Conservation (phyloP, 2,329 filamentous ascomycete genomes). For the Fusarium sp. region DNA sequence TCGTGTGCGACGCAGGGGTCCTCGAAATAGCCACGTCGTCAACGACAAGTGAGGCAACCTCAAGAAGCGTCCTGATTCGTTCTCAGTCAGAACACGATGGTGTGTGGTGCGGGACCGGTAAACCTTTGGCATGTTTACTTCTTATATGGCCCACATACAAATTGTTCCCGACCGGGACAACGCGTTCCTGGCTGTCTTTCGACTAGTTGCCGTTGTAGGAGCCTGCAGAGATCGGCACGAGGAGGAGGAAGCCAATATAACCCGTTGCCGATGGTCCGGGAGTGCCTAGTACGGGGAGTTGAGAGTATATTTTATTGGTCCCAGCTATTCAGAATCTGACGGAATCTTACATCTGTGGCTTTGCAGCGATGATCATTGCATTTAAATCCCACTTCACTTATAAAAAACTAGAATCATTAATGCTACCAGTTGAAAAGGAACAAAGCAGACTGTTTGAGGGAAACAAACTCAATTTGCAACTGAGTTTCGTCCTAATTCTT, state of each 20-base stretch:
- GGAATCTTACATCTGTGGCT: neutral
- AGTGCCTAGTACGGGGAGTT: neutral
- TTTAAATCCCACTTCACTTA: neutral
- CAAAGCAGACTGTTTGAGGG: too few relatives aligned
- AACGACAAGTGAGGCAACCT: neutral
- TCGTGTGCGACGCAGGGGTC: neutral
- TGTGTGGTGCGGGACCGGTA: too few relatives aligned
- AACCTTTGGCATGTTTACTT: constrained; percentile 7
- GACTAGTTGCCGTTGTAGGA: neutral
- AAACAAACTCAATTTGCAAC: too few relatives aligned
- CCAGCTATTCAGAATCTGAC: neutral
- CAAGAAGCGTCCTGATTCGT: too few relatives aligned
- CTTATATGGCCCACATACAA: neutral
- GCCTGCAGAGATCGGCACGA: constrained; percentile 14
- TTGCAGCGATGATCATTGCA: constrained; percentile 7
- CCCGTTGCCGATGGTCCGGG: constrained; percentile 17
- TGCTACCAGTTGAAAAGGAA: too few relatives aligned
- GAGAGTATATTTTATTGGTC: neutral
- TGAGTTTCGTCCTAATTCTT: too few relatives aligned
- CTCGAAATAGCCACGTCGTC: constrained; percentile 32
- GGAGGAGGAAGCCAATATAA: neutral
- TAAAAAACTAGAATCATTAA: neutral
- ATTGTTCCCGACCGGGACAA: neutral
- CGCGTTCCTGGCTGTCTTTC: constrained; percentile 6
- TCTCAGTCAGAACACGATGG: too few relatives aligned